Evolutionary conservation across 352 stramenopile genomes (phyloP).

Genomic region (Phytophthora melonis): DNA sequence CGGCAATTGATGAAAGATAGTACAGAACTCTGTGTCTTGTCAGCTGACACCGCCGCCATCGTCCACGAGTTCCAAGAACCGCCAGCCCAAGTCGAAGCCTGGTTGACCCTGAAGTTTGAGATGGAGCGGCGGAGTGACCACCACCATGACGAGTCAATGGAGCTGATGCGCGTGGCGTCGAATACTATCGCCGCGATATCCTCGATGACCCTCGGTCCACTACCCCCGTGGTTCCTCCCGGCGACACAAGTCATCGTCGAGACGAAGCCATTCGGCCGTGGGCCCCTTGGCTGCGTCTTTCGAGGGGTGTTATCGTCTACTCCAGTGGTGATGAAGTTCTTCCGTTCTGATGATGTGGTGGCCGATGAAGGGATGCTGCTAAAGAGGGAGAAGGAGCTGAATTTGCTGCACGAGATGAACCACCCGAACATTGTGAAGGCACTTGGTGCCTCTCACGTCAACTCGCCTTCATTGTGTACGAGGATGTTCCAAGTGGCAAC

Average conservation of each 20-base stretch:
- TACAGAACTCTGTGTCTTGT: background rate
- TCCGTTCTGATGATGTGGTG: constrained; percentile 16
- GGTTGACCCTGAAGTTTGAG: constrained; percentile 8
- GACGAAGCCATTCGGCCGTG: background rate
- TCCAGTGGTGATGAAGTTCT: constrained; percentile 43
- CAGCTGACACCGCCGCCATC: background rate
- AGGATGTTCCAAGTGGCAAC: constrained; percentile 35
- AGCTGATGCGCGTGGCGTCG: background rate
- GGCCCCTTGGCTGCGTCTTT: constrained; percentile 30
- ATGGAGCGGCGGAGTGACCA: background rate
- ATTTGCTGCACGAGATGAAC: constrained; percentile 32
- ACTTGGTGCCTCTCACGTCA: constrained; percentile 44
- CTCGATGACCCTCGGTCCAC: background rate
- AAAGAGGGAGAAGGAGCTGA: constrained; percentile 29
- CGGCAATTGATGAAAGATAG: background rate
- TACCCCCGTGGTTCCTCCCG: background rate
- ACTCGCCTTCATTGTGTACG: constrained; percentile 36
- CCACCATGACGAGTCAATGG: background rate
- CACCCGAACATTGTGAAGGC: constrained; percentile 45
- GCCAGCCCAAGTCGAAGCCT: constrained; percentile 1
- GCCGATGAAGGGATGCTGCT: background rate
- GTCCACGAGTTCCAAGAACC: constrained; percentile 3
- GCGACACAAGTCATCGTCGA: background rate
- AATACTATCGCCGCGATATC: background rate
- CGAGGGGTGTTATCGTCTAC: constrained; percentile 17